Percentiles rank a stretch among this genome's conserved stretches.
phyloP scores from a whole-genome alignment of 805 yeast genomes.

The Yamadazyma takamatsuzukensis region DNA sequence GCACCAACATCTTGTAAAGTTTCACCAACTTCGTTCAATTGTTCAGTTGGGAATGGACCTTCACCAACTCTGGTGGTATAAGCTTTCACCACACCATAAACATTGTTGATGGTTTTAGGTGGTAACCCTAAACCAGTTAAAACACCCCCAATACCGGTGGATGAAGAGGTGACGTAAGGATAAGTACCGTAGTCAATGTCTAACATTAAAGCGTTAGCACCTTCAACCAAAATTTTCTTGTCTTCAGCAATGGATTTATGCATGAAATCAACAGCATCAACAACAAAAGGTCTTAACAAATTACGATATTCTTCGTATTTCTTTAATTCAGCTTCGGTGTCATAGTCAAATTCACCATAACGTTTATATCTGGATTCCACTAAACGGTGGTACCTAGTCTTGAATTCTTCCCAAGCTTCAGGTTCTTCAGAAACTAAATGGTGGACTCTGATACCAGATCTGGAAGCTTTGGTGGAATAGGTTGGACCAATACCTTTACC shows the following conservation, averaged over 20 bases:
- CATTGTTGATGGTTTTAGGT: conserved; percentile 75
- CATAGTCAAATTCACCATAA: conserved; percentile 91
- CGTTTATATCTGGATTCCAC: conserved; percentile 80
- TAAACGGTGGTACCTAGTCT: conserved; percentile 68
- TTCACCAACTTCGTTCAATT: conserved; percentile 82
- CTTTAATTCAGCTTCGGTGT: conserved; percentile 73
- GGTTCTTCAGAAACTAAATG: conserved; percentile 88
- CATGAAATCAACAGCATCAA: conserved; percentile 84
- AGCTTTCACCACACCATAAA: conserved; percentile 96
- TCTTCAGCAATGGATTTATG: conserved; percentile 70
- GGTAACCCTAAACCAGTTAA: conserved; percentile 95
- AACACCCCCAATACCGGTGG: conserved; percentile 97
- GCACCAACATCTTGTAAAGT: conserved; percentile 88
- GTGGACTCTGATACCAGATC: conserved; percentile 96
- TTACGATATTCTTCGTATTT: conserved; percentile 74
- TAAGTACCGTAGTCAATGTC: conserved; percentile 98
- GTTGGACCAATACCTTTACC: conserved; percentile 99
- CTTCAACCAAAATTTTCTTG: conserved; percentile 91
- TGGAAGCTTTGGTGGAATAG: conserved; percentile 91
- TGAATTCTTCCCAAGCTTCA: conserved; percentile 91
- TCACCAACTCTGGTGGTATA: conserved; percentile 99
- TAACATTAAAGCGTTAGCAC: conserved; percentile 97
- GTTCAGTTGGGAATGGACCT: conserved; percentile 99
- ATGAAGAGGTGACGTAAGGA: conserved; percentile 93
- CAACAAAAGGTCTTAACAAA: conserved; percentile 80